Percentiles rank a stretch among this genome's conserved stretches.
Conservation (phyloP, 495 filamentous ascomycete genomes). For the Talaromyces trachyspermus region DNA sequence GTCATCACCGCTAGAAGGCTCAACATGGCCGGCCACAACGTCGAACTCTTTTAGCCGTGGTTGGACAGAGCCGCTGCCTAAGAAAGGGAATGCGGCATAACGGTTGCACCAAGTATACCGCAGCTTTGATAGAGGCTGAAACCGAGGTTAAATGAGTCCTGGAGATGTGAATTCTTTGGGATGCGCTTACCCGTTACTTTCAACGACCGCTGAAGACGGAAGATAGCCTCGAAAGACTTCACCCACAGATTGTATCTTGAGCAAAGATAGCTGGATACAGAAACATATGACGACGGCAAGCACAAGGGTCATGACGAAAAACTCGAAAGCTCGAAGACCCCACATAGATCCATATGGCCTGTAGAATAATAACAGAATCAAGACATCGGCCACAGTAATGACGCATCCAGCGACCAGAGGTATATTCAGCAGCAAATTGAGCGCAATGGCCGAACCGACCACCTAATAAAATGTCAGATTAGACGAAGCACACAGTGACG, state of each 20-base stretch:
- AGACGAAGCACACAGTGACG: not conserved
- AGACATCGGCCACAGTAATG: constrained; percentile 75
- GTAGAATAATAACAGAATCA: constrained; percentile 82
- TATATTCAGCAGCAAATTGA: constrained; percentile 73
- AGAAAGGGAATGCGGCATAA: constrained; percentile 92
- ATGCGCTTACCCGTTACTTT: constrained; percentile 50
- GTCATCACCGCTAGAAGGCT: constrained; percentile 30
- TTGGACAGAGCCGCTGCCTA: constrained; percentile 86
- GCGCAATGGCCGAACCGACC: constrained; percentile 84
- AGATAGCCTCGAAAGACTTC: constrained; percentile 81
- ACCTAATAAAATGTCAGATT: constrained; percentile 45
- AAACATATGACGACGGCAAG: constrained; percentile 86
- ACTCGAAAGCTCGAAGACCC: constrained; percentile 70
- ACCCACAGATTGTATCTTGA: constrained; percentile 58
- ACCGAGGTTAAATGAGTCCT: constrained; percentile 7
- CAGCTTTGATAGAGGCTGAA: constrained; percentile 78
- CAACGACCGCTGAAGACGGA: constrained; percentile 66
- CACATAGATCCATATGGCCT: constrained; percentile 65
- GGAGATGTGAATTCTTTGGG: not conserved
- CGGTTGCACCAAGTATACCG: constrained; percentile 86
- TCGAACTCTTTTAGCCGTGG: constrained; percentile 76
- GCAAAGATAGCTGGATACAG: constrained; percentile 77
- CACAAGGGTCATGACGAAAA: constrained; percentile 71
- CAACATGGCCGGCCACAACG: constrained; percentile 47
- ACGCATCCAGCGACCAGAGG: constrained; percentile 84